Conservation (phyloP, 768 basidiomycete species). For the Chalciporus sphaerocephalus region DNA sequence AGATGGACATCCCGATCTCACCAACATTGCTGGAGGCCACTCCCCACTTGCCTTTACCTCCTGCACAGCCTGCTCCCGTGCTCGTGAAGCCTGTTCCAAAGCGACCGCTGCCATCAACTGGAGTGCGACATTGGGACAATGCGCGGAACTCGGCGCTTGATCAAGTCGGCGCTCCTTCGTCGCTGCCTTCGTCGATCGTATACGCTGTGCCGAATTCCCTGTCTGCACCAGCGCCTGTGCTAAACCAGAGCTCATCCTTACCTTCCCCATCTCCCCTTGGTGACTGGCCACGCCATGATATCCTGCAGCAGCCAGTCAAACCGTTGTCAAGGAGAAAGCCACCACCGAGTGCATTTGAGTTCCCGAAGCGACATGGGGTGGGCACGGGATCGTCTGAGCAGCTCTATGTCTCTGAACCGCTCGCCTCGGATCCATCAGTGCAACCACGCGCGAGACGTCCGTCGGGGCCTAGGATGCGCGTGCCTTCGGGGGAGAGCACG, state of each 20-base stretch:
- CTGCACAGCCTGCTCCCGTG: slow-evolving; percentile 13
- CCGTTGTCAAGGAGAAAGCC: slow-evolving; percentile 4
- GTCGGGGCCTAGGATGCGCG: slow-evolving; percentile 28
- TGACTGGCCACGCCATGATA: slow-evolving; percentile 50
- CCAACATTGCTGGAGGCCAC: slow-evolving; percentile 24
- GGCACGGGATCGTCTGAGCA: slow-evolving; percentile 7
- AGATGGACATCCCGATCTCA: slow-evolving; percentile 14
- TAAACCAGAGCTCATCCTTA: slow-evolving; percentile 10
- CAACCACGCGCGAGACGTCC: slow-evolving; percentile 30
- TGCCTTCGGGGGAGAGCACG: slow-evolving; percentile 19
- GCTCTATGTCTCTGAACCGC: neutral
- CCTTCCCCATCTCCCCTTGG: slow-evolving; percentile 46
- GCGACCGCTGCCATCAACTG: slow-evolving; percentile 4
- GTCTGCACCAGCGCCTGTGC: slow-evolving; percentile 4
- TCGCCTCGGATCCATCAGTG: slow-evolving; percentile 1
- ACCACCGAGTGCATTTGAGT: slow-evolving; percentile 21
- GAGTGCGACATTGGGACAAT: neutral
- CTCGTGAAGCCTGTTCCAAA: slow-evolving; percentile 13
- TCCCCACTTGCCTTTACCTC: slow-evolving; percentile 21
- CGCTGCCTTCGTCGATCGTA: slow-evolving; percentile 23
- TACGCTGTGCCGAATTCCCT: slow-evolving; percentile 32
- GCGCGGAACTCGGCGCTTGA: slow-evolving; percentile 9
- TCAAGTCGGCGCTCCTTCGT: slow-evolving; percentile 7
- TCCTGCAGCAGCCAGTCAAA: slow-evolving; percentile 25
- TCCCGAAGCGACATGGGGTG: slow-evolving; percentile 12